Base-by-base conservation (phyloP, 2,329 filamentous ascomycete species). In the Domatiomyces catenatus region DNA sequence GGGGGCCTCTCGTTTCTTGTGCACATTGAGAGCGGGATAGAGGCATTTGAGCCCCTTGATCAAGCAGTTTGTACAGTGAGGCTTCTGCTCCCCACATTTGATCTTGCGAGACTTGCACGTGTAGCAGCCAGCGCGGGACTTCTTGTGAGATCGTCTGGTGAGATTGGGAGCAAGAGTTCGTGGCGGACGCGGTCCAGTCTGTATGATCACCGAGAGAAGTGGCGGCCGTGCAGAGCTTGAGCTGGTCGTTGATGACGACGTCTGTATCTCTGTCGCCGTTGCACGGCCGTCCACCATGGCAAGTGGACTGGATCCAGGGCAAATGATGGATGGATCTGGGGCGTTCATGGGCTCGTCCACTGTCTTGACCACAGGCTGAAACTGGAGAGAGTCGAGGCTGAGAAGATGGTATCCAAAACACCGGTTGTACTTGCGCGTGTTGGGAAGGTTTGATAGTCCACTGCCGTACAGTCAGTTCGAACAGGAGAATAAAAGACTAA, bases 91-190 rank as follows among this genome's bases (percentile, higher is more conserved):
- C 53, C 62, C 62, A 52, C 66, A 68, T 62, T 75, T 75, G 50
- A 75, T 71, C 55, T 70, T 74, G 12, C 68, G 56, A 7, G 57
- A 59, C 53, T 70, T 69, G 59, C 68, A 70, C 50, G 60, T 66
- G 51, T 64, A 60, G 52, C 68, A 70, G 7, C 68, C 68, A 5
- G 61, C 59, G 2, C 68, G 63, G 6, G 67, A 69, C 52, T 70
- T 70, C 44, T 62, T 67, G 59, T 70, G 68, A 19, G 58, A 58
- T 8, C 57, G 51, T 15, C 59, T 49, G n/a, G 57, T 60, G 3
- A 60, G 51, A 44, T 59, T 59, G 8, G 59, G 58, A 12, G 57
- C 53, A n/a, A 60, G 54, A 3, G 57, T 59, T 46, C 48, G 26
- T 32, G 22, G 18, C 17, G 36, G 24, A 19, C 43, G 19, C 10